phyloP scores from a whole-genome alignment of 2,329 filamentous ascomycete species.

The Talaromyces verruculosus region DNA sequence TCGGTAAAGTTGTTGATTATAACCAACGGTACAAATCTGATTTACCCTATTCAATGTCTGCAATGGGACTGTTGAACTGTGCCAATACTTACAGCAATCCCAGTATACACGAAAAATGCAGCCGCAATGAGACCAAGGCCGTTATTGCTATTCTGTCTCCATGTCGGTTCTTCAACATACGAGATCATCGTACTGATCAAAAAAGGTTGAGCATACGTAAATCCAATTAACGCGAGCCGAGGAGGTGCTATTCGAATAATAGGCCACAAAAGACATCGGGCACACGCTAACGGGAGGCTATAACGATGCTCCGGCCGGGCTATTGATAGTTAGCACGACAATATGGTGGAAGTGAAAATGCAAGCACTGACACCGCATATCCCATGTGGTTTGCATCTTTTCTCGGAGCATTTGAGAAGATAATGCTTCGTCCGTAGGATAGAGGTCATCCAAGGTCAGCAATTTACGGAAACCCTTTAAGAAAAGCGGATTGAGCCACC shows the following conservation, averaged over 20 bases:
- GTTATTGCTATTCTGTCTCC: slow-evolving; percentile 26
- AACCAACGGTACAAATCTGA: slow-evolving; percentile 26
- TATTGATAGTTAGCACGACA: slow-evolving; percentile 3
- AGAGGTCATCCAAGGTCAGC: slow-evolving; percentile 6
- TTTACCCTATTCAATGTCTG: background rate
- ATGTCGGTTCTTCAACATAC: slow-evolving; percentile 26
- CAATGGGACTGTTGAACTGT: background rate
- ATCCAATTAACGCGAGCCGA: background rate
- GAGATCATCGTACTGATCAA: background rate
- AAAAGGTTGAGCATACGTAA: slow-evolving; percentile 13
- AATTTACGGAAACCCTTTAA: slow-evolving; percentile 1
- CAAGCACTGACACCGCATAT: background rate
- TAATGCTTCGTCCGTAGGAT: slow-evolving; percentile 6
- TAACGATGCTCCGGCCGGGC: background rate
- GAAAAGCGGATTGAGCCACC: slow-evolving; percentile 14
- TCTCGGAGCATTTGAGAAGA: background rate
- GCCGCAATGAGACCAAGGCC: slow-evolving; percentile 48
- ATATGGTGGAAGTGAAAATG: background rate
- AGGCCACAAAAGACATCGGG: slow-evolving; percentile 28
- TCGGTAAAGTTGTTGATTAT: slow-evolving; percentile 42
- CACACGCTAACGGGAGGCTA: background rate
- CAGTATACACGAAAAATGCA: slow-evolving; percentile 44
- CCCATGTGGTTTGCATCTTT: background rate
- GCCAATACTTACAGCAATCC: slow-evolving; percentile 37
- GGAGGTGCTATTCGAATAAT: slow-evolving; percentile 21